Base-by-base conservation (phyloP, 768 basidiomycete species). In the Lentinula guzmanii region DNA sequence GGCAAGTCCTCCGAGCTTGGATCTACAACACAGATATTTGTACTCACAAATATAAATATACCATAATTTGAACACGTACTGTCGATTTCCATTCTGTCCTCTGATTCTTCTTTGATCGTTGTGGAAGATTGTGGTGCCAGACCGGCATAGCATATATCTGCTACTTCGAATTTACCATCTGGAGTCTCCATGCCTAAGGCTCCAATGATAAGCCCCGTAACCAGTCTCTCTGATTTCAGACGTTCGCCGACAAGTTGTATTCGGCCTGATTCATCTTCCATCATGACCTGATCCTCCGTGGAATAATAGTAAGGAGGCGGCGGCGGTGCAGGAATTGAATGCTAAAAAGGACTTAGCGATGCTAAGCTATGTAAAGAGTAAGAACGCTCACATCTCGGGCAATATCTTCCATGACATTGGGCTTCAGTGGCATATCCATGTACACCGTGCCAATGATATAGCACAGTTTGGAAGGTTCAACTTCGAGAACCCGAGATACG, bases 381-480 rank as follows among this genome's bases (percentile, higher is more conserved):
- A 35, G 28, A 43, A 59, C 52, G 79, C 92, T 66, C 69, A 98
- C 97, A 67, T 99, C 95, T 71, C 91, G 82, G 24, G 89, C 93
- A 65, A 98, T 84, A 65, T 99, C 97, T 67, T 94, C 90, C 64
- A 99, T 81, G n/a, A 99, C 91, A 69, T 98, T 98, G 0, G 96
- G 96, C 70, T 99, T 99, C 56, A 98, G 79, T 8, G 95, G 93
- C 97, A 99, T 99, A 63, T 99, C 95, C 86, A 98, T 89, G 72
- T 98, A 99, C 5, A 98, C 87, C 0, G 97, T 99, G 3, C 97
- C 97, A 58, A 97, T 78, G 63, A 98, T 83, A 72, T 89, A 98
- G 72, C 94, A 97, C 59, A 96, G 77, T 67, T 89, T 79, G 1
- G 89, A 89, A 66, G 93, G 91, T 51, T 86, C 76, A 7, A 98